Evolutionary conservation across 768 basidiomycete genomes (phyloP).

Genomic region (Agrocybe praecox): DNA sequence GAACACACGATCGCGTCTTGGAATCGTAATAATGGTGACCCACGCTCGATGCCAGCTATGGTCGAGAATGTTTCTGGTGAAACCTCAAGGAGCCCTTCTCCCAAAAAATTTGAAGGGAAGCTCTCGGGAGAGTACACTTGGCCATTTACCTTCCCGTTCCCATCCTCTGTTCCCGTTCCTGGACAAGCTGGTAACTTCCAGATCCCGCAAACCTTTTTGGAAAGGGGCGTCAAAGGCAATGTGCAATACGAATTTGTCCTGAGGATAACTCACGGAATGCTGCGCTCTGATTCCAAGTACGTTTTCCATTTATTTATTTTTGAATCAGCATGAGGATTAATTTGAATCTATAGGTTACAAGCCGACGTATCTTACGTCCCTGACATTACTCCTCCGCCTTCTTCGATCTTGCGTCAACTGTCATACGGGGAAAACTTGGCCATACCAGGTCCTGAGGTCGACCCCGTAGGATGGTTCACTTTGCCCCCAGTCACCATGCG

Average conservation of each 20-base stretch:
- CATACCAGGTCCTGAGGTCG: constrained; percentile 32
- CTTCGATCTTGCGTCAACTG: constrained; percentile 33
- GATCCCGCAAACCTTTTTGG: constrained; percentile 36
- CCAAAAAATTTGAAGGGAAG: constrained; percentile 32
- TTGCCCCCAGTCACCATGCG: constrained; percentile 18
- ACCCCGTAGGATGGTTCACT: constrained; percentile 37
- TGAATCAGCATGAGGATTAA: not conserved
- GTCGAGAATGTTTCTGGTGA: not conserved
- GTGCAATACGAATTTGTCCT: constrained; percentile 40
- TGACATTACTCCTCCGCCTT: constrained; percentile 29
- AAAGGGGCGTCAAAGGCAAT: constrained; percentile 30
- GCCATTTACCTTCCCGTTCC: constrained; percentile 42
- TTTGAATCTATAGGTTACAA: constrained; percentile 13
- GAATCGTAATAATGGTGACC: constrained; percentile 33
- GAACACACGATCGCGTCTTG: constrained; percentile 29
- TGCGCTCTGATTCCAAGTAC: constrained; percentile 42
- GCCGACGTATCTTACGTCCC: constrained; percentile 33
- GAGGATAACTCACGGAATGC: constrained; percentile 35
- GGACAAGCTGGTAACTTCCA: not conserved
- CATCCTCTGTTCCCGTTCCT: constrained; percentile 23
- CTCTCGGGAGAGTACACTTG: constrained; percentile 36
- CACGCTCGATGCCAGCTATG: constrained; percentile 20
- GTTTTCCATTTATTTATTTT: constrained; percentile 9
- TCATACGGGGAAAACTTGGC: constrained; percentile 31
- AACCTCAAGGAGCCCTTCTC: not conserved